Evolutionary conservation across 1,284 basidiomycete species (phyloP).

Genomic region (Malassezia pachydermatis): DNA sequence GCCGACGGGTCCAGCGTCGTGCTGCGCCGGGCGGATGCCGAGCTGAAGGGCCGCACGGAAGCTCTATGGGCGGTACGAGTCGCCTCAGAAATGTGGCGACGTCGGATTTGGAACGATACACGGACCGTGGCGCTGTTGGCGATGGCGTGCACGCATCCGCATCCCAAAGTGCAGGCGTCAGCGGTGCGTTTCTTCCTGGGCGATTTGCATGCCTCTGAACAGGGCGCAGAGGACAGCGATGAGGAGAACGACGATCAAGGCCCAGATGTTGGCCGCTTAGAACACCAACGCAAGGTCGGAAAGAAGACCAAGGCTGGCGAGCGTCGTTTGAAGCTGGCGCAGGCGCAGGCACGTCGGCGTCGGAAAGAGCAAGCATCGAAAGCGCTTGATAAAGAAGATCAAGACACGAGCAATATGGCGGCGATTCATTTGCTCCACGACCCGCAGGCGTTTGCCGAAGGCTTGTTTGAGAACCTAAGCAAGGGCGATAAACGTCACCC

Average conservation of each 20-base stretch:
- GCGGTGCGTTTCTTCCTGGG: slow-evolving; percentile 97
- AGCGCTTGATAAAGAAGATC: slow-evolving; percentile 26
- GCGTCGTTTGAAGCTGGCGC: slow-evolving; percentile 38
- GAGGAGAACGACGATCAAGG: slow-evolving; percentile 20
- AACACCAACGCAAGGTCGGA: slow-evolving; percentile 44
- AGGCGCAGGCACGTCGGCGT: slow-evolving; percentile 33
- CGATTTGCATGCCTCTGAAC: slow-evolving; percentile 44
- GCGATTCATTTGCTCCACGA: slow-evolving; percentile 88
- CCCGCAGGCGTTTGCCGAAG: slow-evolving; percentile 90
- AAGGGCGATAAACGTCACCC: slow-evolving; percentile 65
- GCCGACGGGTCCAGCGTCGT: slow-evolving; percentile 5
- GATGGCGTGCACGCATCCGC: slow-evolving; percentile 84
- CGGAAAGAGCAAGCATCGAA: slow-evolving; percentile 26
- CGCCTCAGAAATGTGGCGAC: slow-evolving; percentile 88
- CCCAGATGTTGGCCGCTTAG: slow-evolving; percentile 31
- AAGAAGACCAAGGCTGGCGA: slow-evolving; percentile 43
- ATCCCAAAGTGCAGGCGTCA: slow-evolving; percentile 85
- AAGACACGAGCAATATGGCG: slow-evolving; percentile 64
- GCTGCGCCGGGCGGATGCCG: slow-evolving; percentile 51
- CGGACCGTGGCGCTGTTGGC: slow-evolving; percentile 89
- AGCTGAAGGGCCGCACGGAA: slow-evolving; percentile 53
- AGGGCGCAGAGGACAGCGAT: slow-evolving; percentile 18
- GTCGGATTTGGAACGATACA: slow-evolving; percentile 82
- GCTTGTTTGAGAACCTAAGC: slow-evolving; percentile 76
- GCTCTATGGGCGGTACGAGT: slow-evolving; percentile 96